These are phyloP conservation scores for Penicillium sp. DNA, from an alignment of 2,329 filamentous ascomycete genomes.

Conservation along the genomic window DNA sequence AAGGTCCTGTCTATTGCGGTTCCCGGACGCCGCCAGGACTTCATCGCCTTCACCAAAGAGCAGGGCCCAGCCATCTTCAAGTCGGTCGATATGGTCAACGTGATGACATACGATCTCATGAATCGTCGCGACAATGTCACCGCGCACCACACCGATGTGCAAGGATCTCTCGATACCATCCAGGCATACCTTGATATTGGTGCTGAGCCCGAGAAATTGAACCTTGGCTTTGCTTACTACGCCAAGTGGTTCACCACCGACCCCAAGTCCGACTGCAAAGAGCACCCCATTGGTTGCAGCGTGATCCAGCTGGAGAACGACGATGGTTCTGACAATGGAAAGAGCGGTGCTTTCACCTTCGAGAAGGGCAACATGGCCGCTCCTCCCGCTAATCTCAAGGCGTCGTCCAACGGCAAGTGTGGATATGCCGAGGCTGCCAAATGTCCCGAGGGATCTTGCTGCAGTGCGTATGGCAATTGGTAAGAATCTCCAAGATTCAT, in stretches of 20 bases:
- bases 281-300: slow-evolving; percentile 52
- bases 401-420: slow-evolving; percentile 28
- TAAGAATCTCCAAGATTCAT: slow-evolving; percentile 10
- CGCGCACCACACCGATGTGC: slow-evolving; percentile 59
- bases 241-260: slow-evolving; percentile 60
- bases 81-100: slow-evolving; percentile 60
- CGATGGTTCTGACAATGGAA: slow-evolving; percentile 54
- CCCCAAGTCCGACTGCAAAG: slow-evolving; percentile 42
- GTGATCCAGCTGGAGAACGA: slow-evolving; percentile 56
- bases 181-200: slow-evolving; percentile 56
- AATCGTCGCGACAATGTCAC: slow-evolving; percentile 61
- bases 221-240: slow-evolving; percentile 64
- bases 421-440: slow-evolving; percentile 25
- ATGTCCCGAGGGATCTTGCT: slow-evolving; percentile 30
- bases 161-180: slow-evolving; percentile 50
- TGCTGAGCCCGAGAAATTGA: slow-evolving; percentile 51
- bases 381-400: slow-evolving; percentile 21
- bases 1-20: slow-evolving; percentile 63
- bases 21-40: slow-evolving; percentile 57
- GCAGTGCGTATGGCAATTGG: slow-evolving; percentile 35
- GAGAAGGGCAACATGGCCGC: slow-evolving; percentile 28
- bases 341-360: slow-evolving; percentile 47
- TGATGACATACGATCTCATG: slow-evolving; percentile 70
- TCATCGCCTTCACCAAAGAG: slow-evolving; percentile 59
- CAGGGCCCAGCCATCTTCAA: slow-evolving; percentile 55